Evolutionary conservation across 2,329 filamentous ascomycete species (phyloP).

Genomic region (Lizonia empirigonia): DNA sequence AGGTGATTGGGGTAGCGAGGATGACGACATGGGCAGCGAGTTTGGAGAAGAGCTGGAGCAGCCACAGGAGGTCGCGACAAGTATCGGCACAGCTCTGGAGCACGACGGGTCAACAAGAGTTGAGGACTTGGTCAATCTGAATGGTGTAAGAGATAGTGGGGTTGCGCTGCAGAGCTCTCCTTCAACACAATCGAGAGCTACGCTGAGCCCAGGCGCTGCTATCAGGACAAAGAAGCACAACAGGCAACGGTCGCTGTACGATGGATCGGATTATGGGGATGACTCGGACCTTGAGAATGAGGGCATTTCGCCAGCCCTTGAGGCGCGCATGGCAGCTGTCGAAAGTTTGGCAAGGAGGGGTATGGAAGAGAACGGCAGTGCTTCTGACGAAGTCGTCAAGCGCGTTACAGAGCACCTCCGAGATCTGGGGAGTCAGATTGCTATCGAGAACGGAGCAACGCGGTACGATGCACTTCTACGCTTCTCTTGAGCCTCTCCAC

Average conservation of each 20-base stretch:
- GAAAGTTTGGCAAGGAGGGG: slow-evolving; percentile 68
- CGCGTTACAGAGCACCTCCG: slow-evolving; percentile 72
- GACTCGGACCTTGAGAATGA: slow-evolving; percentile 71
- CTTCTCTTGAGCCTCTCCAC: not conserved
- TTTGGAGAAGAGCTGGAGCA: slow-evolving; percentile 43
- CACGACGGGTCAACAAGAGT: slow-evolving; percentile 41
- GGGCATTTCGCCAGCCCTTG: slow-evolving; percentile 69
- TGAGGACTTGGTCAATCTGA: slow-evolving; percentile 24
- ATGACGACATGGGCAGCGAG: slow-evolving; percentile 58
- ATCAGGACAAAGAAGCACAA: slow-evolving; percentile 45
- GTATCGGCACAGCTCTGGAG: slow-evolving; percentile 43
- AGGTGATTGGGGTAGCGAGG: slow-evolving; percentile 67
- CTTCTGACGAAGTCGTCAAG: slow-evolving; percentile 69
- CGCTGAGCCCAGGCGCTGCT: slow-evolving; percentile 48
- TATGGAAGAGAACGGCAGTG: slow-evolving; percentile 69
- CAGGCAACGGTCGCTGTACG: slow-evolving; percentile 61
- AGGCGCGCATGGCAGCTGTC: slow-evolving; percentile 73
- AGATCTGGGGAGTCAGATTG: slow-evolving; percentile 74
- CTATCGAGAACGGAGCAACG: slow-evolving; percentile 73
- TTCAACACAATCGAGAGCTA: slow-evolving; percentile 40
- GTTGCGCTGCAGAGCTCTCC: slow-evolving; percentile 52
- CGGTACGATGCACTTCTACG: slow-evolving; percentile 57
- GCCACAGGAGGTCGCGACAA: slow-evolving; percentile 26
- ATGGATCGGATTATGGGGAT: slow-evolving; percentile 75
- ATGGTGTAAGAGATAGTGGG: slow-evolving; percentile 53